A percentile compares a stretch with the other conserved stretches of the same genome.
Conservation (phyloP, 225 moss, liverwort and hornwort genomes). For the Marchantia paleacea region DNA sequence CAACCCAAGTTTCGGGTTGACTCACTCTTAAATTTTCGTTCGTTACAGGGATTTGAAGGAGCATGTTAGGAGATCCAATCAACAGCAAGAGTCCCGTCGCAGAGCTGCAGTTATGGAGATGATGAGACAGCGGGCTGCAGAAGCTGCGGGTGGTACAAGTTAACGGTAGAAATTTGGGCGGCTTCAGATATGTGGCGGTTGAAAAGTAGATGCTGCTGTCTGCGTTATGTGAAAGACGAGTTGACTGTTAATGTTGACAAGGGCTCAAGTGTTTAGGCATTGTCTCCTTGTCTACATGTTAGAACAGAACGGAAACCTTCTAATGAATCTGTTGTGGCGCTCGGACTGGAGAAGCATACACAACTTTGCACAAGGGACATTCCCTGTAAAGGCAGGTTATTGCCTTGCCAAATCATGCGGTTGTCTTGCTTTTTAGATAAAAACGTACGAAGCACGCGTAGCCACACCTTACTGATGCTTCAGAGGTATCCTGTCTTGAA, state of each 20-base stretch:
- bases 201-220: neutral
- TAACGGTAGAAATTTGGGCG: slow-evolving; percentile 29
- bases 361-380: slow-evolving; percentile 39
- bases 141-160: slow-evolving; percentile 78
- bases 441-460: slow-evolving; percentile 23
- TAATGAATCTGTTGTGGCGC: slow-evolving; percentile 19
- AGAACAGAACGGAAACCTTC: slow-evolving; percentile 20
- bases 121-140: slow-evolving; percentile 99
- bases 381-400: slow-evolving; percentile 33
- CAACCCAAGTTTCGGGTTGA: too few species aligned
- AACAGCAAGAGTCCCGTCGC: slow-evolving; percentile 91
- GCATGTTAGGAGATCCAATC: slow-evolving; percentile 86
- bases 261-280: slow-evolving; percentile 28
- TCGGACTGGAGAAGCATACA: slow-evolving; percentile 25
- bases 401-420: slow-evolving; percentile 26
- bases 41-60: slow-evolving; percentile 85
- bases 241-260: slow-evolving; percentile 4
- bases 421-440: slow-evolving; percentile 38
- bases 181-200: neutral
- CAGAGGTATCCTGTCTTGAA: slow-evolving; percentile 15
- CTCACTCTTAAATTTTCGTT: too few species aligned
- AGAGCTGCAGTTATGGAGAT: slow-evolving; percentile 99
- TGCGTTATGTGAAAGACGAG: neutral
- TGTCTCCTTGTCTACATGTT: slow-evolving; percentile 18
- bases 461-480: slow-evolving; percentile 19